Percentiles rank a stretch among this genome's conserved stretches.
Evolutionary conservation across 371 early-diverging fungal species (phyloP).

Genomic region (Phascolomyces articulosus): DNA sequence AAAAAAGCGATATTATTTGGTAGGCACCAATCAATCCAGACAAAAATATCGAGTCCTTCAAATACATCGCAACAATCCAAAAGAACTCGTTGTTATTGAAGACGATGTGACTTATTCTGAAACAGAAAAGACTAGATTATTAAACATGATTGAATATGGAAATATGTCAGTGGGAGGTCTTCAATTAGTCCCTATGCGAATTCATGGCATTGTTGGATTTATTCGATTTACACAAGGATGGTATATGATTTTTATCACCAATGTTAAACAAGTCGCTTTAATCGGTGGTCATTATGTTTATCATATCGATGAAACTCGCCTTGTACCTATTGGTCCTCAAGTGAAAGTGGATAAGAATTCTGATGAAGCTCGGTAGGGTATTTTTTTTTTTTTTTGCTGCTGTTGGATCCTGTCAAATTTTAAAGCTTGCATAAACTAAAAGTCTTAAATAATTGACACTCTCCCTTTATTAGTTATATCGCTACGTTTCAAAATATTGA

Average conservation of each 20-base stretch:
- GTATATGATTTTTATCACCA: constrained; percentile 91
- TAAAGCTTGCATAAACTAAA: no score
- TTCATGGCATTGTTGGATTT: constrained; percentile 71
- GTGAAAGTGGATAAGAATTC: constrained; percentile 76
- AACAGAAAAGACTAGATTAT: constrained; percentile 70
- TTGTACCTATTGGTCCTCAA: constrained; percentile 72
- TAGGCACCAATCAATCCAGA: constrained; percentile 82
- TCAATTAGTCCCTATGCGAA: constrained; percentile 59
- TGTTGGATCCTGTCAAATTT: no score
- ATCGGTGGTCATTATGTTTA: constrained; percentile 96
- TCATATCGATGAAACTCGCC: constrained; percentile 90
- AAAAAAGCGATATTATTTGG: constrained; percentile 82
- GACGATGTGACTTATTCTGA: constrained; percentile 77
- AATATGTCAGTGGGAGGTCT: constrained; percentile 81
- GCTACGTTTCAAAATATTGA: constrained; percentile 83
- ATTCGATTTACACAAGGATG: constrained; percentile 91
- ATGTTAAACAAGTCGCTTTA: constrained; percentile 85
- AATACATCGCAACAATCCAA: constrained; percentile 78
- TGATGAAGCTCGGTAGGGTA: constrained; percentile 72
- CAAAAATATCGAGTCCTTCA: constrained; percentile 82
- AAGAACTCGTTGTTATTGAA: constrained; percentile 63
- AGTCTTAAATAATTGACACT: no score
- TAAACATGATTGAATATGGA: constrained; percentile 83
- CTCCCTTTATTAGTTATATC: constrained; percentile 76
- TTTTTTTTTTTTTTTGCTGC: not conserved